Base-by-base conservation (phyloP, 148 eudicot species). In the Cornus controversa region DNA sequence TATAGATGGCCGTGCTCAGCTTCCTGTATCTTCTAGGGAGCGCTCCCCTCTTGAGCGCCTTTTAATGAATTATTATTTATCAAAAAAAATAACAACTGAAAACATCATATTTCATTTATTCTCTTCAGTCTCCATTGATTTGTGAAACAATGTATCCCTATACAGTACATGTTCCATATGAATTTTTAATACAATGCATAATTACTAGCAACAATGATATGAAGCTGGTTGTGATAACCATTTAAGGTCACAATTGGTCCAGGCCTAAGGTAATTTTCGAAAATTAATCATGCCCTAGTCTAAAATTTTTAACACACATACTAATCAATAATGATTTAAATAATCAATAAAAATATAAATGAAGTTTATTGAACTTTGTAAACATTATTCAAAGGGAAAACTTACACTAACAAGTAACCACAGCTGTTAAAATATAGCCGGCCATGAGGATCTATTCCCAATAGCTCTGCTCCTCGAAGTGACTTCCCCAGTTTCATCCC, bases 361-460 rank as follows among this genome's bases (percentile, higher is more conserved):
- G 58, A 65, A 65, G 50, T 65, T 10, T 34, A 63, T 64, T 13
- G 20, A n/a, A 50, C 29, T 29, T 69, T 23, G 74, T 75, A 16
- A 77, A 23, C 29, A 20, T 40, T 16, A 67, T 69, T 42, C 23
- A 18, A 70, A 80, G 78, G 78, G 73, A 69, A 68, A 80, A 82
- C 99, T 93, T 93, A 96, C 99, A 93, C 98, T 87, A 96, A 81
- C 68, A 96, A 87, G 88, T 93, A 93, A 84, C 91, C 95, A 77
- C 89, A 92, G 85, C 97, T 84, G 82, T 90, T 67, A 77, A 84
- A 89, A 82, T 82, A 96, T 40, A 86, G 75, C 73, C 93, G 87
- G 80, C 92, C 99, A 83, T 85, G 81, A 60, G 89, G 90, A 92
- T 96, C 99, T 81, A 71, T 76, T 75, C 95, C 93, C 81, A 96